Evolutionary conservation across 768 basidiomycete genomes (phyloP).

Genomic region (Termitomyces sp.): DNA sequence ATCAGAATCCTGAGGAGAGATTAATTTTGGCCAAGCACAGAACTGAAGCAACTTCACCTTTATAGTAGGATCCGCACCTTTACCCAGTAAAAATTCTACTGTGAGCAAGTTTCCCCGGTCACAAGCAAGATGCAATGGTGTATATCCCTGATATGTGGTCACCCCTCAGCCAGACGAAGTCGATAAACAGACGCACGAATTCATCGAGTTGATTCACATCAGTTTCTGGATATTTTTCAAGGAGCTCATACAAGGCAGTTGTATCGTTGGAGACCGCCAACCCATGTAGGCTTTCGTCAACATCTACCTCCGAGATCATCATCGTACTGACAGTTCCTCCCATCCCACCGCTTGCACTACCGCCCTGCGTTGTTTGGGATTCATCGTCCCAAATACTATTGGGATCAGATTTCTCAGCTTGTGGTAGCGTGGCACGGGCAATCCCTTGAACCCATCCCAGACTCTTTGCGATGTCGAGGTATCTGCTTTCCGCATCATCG

Average conservation of each 20-base stretch:
- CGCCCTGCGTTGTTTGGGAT: slow-evolving; percentile 21
- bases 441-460: slow-evolving; percentile 58
- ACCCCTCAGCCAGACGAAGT: not conserved
- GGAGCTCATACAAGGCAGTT: slow-evolving; percentile 34
- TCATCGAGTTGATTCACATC: slow-evolving; percentile 63
- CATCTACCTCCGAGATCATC: slow-evolving; percentile 26
- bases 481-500: slow-evolving; percentile 52
- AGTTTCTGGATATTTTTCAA: slow-evolving; percentile 32
- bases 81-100: slow-evolving; percentile 51
- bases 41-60: slow-evolving; percentile 34
- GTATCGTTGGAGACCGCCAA: slow-evolving; percentile 56
- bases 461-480: slow-evolving; percentile 59
- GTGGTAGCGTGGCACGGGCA: slow-evolving; percentile 4
- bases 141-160: slow-evolving; percentile 68
- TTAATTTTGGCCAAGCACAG: not conserved
- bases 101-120: slow-evolving; percentile 67
- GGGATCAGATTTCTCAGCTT: slow-evolving; percentile 15
- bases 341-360: slow-evolving; percentile 38
- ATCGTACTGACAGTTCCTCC: slow-evolving; percentile 63
- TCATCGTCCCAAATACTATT: slow-evolving; percentile 42
- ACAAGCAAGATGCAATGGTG: slow-evolving; percentile 79
- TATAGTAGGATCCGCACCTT: slow-evolving; percentile 58
- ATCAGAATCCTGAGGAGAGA: slow-evolving; percentile 53
- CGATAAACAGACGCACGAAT: slow-evolving; percentile 47
- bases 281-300: slow-evolving; percentile 46